Evolutionary conservation across 352 stramenopile species (phyloP).

Genomic region (Pythium dissimile): DNA sequence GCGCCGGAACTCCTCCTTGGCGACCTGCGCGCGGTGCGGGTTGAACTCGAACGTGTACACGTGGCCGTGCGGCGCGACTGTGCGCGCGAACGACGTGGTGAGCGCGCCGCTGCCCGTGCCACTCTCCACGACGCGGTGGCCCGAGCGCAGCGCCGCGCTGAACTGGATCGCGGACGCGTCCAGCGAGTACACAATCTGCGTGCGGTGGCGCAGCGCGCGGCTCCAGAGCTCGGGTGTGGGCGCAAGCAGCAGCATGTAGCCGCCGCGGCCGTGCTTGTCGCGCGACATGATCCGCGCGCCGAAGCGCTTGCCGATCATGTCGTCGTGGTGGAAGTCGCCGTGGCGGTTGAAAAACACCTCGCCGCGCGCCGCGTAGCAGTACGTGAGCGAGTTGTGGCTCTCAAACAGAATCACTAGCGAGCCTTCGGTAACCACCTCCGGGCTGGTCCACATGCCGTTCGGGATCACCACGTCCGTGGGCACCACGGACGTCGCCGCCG

Average conservation of each 20-base stretch:
- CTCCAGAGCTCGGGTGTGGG: slow-evolving; percentile 97
- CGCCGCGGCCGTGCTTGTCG: slow-evolving; percentile 73
- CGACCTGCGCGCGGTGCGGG: slow-evolving; percentile 87
- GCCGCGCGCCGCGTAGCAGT: slow-evolving; percentile 91
- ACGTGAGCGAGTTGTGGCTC: slow-evolving; percentile 93
- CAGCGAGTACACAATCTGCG: slow-evolving; percentile 97
- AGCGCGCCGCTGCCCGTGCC: slow-evolving; percentile 92
- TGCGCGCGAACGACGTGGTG: slow-evolving; percentile 90
- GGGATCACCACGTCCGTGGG: slow-evolving; percentile 30
- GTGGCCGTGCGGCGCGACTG: slow-evolving; percentile 86
- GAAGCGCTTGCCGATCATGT: slow-evolving; percentile 91
- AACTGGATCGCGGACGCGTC: slow-evolving; percentile 93
- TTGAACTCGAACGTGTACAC: slow-evolving; percentile 99
- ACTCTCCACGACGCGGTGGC: slow-evolving; percentile 91
- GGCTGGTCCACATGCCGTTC: slow-evolving; percentile 69
- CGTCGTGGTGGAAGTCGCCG: slow-evolving; percentile 96
- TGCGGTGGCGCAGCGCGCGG: slow-evolving; percentile 88
- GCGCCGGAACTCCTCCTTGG: slow-evolving; percentile 91
- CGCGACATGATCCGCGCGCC: slow-evolving; percentile 72
- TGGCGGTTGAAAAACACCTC: slow-evolving; percentile 96
- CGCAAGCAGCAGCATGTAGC: slow-evolving; percentile 93
- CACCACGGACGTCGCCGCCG: background rate
- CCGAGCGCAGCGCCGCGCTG: slow-evolving; percentile 86
- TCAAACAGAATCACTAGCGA: slow-evolving; percentile 98
- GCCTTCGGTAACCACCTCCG: slow-evolving; percentile 54